A percentile compares a stretch with the other conserved stretches of the same genome.
Conservation (phyloP, 1,284 basidiomycete species). For the Pterula multifida region DNA sequence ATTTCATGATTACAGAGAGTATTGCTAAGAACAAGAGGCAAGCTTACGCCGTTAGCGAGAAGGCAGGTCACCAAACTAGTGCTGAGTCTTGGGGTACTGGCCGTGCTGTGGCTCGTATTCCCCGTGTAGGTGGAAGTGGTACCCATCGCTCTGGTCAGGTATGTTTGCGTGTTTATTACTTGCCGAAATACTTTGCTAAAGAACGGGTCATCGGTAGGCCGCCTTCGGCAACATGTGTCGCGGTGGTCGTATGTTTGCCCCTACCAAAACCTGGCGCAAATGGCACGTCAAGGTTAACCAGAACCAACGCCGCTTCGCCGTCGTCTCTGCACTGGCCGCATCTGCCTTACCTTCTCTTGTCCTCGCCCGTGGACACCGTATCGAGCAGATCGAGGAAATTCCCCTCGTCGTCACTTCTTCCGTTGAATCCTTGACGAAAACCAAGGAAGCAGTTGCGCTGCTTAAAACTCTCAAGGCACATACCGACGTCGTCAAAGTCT, state of each 20-base stretch:
- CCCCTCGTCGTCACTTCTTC: conserved; percentile 82
- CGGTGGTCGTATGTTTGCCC: conserved; percentile 99
- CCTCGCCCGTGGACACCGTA: conserved; percentile 97
- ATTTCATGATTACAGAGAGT: conserved; percentile 54
- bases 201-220: conserved; percentile 41
- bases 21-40: conserved; percentile 98
- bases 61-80: conserved; percentile 98
- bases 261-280: conserved; percentile 98
- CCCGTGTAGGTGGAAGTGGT: conserved; percentile 98
- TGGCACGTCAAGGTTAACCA: conserved; percentile 99
- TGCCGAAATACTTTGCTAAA: conserved; percentile 3
- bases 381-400: conserved; percentile 95
- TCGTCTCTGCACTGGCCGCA: conserved; percentile 95
- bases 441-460: conserved; percentile 93
- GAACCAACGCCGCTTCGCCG: conserved; percentile 97
- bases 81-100: conserved; percentile 99
- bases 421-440: conserved; percentile 88
- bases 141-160: conserved; percentile 97
- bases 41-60: conserved; percentile 93
- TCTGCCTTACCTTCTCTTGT: conserved; percentile 97
- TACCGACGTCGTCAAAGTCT: conserved; percentile 91
- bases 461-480: conserved; percentile 90
- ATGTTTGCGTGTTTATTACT: conserved; percentile 13
- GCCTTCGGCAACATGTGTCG: conserved; percentile 99
- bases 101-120: conserved; percentile 99